phyloP scores from a whole-genome alignment of 495 filamentous ascomycete genomes.

The Trichocladium uniseriatum region DNA sequence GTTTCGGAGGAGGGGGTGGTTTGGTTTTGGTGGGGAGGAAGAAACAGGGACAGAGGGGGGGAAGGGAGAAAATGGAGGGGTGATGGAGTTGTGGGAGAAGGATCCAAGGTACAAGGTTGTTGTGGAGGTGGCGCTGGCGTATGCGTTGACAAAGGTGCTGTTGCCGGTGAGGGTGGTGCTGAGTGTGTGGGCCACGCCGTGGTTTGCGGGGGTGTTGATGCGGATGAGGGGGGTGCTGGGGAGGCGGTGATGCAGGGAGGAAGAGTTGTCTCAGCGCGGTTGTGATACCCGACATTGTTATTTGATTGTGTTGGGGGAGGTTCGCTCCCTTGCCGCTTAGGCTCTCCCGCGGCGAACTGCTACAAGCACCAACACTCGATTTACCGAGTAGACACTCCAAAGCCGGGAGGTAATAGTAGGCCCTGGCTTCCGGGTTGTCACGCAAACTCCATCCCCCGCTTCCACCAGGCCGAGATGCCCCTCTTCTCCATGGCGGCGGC shows the following conservation, averaged over 20 bases:
- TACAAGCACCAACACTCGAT: no score
- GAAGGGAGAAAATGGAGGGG: constrained; percentile 4
- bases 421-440: no score
- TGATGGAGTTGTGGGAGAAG: constrained; percentile 20
- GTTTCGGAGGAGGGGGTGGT: constrained; percentile 40
- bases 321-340: no score
- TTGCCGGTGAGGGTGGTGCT: constrained; percentile 63
- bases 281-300: neutral
- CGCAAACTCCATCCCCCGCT: constrained; percentile 21
- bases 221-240: constrained; percentile 1
- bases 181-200: constrained; percentile 85
- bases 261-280: neutral
- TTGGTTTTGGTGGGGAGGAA: constrained; percentile 30
- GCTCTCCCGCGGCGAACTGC: no score
- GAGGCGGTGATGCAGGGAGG: neutral
- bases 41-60: constrained; percentile 3
- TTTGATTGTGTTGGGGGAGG: no score
- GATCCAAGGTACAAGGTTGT: constrained; percentile 46
- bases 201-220: constrained; percentile 66
- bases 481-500: constrained; percentile 22
- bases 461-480: constrained; percentile 22
- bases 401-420: no score
- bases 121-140: constrained; percentile 73
- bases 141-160: constrained; percentile 75
- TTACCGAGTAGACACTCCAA: no score